These are phyloP conservation scores for Wickerhamomyces pijperi DNA, from an alignment of 805 yeast species.

Conservation along the genomic window DNA sequence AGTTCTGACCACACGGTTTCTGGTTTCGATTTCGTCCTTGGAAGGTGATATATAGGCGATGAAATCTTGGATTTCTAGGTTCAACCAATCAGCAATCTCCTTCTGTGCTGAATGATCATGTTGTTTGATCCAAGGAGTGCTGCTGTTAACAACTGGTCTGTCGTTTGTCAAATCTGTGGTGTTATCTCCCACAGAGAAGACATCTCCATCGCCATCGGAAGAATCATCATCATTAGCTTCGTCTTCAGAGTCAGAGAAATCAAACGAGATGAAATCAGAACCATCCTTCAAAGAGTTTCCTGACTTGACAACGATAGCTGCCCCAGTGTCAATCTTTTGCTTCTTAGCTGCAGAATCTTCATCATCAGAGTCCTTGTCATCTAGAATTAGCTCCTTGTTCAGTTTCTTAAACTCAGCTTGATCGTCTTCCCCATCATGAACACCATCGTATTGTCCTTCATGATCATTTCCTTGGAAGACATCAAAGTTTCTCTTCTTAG, in stretches of 20 bases:
- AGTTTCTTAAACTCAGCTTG: slow-evolving; percentile 1
- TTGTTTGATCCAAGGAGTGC: slow-evolving; percentile 65
- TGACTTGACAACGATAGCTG: not conserved
- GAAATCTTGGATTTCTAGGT: slow-evolving; percentile 76
- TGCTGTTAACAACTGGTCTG: slow-evolving; percentile 14
- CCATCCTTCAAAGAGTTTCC: slow-evolving; percentile 14
- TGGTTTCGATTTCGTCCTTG: slow-evolving; percentile 50
- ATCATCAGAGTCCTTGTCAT: slow-evolving; percentile 1
- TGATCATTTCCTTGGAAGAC: slow-evolving; percentile 15
- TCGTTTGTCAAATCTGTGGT: slow-evolving; percentile 8
- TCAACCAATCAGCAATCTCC: slow-evolving; percentile 80
- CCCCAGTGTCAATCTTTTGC: slow-evolving; percentile 1
- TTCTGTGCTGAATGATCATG: slow-evolving; percentile 68
- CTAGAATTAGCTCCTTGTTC: slow-evolving; percentile 2
- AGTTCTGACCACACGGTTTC: slow-evolving; percentile 55
- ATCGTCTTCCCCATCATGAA: slow-evolving; percentile 3
- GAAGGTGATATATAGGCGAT: slow-evolving; percentile 81
- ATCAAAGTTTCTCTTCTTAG: slow-evolving; percentile 8
- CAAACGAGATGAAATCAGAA: slow-evolving; percentile 30
- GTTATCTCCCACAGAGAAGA: slow-evolving; percentile 18
- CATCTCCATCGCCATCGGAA: slow-evolving; percentile 15
- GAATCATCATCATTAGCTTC: slow-evolving; percentile 14
- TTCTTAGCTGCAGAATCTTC: slow-evolving; percentile 2
- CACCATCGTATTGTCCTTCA: slow-evolving; percentile 14
- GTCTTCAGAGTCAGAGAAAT: slow-evolving; percentile 21